These are phyloP conservation scores for Grosmannia huntii DNA, from an alignment of 2,329 filamentous ascomycete genomes.

Conservation along the genomic window DNA sequence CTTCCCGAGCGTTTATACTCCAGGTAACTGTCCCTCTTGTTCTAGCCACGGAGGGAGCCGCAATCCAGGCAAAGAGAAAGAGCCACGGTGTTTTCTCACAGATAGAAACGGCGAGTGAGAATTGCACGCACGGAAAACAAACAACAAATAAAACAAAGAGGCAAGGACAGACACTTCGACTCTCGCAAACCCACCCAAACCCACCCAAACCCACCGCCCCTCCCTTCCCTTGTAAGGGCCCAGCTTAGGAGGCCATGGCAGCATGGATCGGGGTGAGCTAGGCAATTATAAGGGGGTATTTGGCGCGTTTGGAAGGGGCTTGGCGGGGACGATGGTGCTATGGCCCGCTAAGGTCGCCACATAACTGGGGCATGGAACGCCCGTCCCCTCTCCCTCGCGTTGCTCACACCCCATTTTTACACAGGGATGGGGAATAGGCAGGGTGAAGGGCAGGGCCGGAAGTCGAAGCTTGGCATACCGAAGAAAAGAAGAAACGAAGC, in stretches of 20 bases:
- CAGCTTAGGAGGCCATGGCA: background rate
- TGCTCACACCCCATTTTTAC: background rate
- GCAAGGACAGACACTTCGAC: background rate
- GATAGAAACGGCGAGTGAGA: background rate
- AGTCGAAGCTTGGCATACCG: background rate
- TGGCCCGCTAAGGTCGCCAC: background rate
- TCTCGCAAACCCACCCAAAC: too few relatives aligned
- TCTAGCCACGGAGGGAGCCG: background rate
- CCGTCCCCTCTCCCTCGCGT: background rate
- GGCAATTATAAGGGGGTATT: background rate
- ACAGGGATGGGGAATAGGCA: constrained; percentile 2
- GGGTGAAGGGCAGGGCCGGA: background rate
- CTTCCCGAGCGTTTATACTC: background rate
- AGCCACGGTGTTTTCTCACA: too few relatives aligned
- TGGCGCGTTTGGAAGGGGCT: background rate
- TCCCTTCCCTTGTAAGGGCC: too few relatives aligned
- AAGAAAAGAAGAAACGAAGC: background rate
- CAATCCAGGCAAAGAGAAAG: background rate
- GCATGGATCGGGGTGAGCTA: background rate
- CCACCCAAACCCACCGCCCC: too few relatives aligned
- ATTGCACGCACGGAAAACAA: background rate
- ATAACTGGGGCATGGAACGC: background rate
- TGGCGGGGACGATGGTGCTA: background rate
- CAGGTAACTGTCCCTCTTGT: background rate
- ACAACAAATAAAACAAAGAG: background rate